A percentile compares a stretch with the other conserved stretches of the same genome.
These are phyloP conservation scores for Talaromyces sp. DNA, from an alignment of 2,329 filamentous ascomycete genomes.

Conservation along the genomic window DNA sequence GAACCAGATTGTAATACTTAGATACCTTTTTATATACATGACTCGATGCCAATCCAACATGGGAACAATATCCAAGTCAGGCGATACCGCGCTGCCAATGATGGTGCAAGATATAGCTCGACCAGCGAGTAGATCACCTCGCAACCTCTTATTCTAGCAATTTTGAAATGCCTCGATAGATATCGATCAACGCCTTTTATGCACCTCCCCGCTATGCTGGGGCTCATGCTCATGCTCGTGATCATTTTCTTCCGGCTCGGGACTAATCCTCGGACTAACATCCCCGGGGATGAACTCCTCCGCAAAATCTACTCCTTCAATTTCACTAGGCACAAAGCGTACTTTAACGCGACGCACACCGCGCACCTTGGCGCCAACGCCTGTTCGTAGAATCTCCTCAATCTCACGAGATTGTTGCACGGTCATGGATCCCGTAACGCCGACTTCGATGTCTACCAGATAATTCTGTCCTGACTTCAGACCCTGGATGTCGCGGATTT, in stretches of 20 bases:
- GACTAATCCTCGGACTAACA: slow-evolving; percentile 57
- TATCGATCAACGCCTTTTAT: slow-evolving; percentile 17
- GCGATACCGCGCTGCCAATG: not conserved
- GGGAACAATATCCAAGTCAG: not conserved
- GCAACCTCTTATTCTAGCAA: not conserved
- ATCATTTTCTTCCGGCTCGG: slow-evolving; percentile 56
- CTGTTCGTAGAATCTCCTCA: slow-evolving; percentile 71
- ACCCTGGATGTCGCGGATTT: slow-evolving; percentile 77
- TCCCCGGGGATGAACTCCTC: slow-evolving; percentile 77
- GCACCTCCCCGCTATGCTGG: slow-evolving; percentile 2
- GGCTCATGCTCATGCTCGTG: slow-evolving; percentile 34
- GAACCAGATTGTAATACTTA: not conserved
- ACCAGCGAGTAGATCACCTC: slow-evolving; percentile 1
- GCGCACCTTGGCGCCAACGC: slow-evolving; percentile 72
- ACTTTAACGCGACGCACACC: slow-evolving; percentile 82
- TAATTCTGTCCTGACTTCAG: slow-evolving; percentile 97
- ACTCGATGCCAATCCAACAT: not conserved
- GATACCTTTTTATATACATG: not conserved
- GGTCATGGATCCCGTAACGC: slow-evolving; percentile 73
- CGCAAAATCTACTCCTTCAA: slow-evolving; percentile 58
- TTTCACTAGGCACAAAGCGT: slow-evolving; percentile 73
- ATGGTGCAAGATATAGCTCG: not conserved
- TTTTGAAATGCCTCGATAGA: not conserved
- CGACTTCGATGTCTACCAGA: slow-evolving; percentile 83
- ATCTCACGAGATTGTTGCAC: slow-evolving; percentile 66